Evolutionary conservation across 116 monocot species (phyloP), one percentile per base, ranked within the genome.

Genomic region (Thalassia testudinum): DNA sequence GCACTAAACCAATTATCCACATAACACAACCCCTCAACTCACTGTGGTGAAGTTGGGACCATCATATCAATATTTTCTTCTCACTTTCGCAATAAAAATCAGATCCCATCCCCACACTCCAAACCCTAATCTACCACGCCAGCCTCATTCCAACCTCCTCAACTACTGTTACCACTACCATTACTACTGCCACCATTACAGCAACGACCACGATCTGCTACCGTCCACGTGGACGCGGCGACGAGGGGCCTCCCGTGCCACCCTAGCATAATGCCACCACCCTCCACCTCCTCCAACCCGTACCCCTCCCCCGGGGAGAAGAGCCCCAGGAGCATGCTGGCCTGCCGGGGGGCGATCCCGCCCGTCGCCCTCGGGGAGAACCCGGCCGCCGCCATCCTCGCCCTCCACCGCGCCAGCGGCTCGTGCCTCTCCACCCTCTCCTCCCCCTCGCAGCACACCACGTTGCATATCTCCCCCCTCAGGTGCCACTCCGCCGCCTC

Each of bases 381-480:
- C 21, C 75, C 75, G 20, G 75, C 75, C 23, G 61, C 42, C 19
- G n/a, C 28, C 61, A 89, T 65, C 49, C 88, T 59, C 10, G 6
- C 24, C 16, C 77, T 64, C 88, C 88, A 89, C 58, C 62, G 70
- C 0, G 2, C 37, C 54, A 82, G 62, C 15, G 67, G 74, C 80
- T 89, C 89, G 66, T 83, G 83, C 62, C 89, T 57, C 66, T 89
- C 89, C 34, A 69, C 77, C 42, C 89, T 47, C 23, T 69, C 74
- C 21, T 52, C 28, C 17, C 77, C 80, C 53, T 87, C 87, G 69
- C 84, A 89, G 16, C 80, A 76, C 21, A 89, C 71, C 19, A 83
- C 70, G 71, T 89, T 89, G 40, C 76, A 83, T 53, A 89, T 89
- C 79, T 89, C 79, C 27, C 67, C 64, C 24, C 74, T 79, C 37